These are phyloP conservation scores for Paxillus involutus DNA, from an alignment of 768 basidiomycete species.

Conservation along the genomic window DNA sequence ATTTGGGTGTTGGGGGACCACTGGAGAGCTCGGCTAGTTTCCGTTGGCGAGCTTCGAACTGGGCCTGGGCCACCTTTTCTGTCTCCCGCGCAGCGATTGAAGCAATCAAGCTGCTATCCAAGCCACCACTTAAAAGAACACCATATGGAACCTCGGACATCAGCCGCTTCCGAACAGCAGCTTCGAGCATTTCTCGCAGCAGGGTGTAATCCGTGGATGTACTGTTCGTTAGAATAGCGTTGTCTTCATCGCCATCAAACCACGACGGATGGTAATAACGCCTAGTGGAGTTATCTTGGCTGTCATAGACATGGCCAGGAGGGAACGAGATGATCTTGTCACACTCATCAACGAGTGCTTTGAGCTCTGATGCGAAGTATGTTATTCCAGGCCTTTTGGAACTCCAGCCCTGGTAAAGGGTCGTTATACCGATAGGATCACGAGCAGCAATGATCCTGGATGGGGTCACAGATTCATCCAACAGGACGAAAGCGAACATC, in stretches of 20 bases:
- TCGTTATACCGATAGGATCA: slow-evolving; percentile 97
- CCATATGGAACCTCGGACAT: slow-evolving; percentile 99
- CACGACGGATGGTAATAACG: slow-evolving; percentile 89
- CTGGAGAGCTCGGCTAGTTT: slow-evolving; percentile 53
- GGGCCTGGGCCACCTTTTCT: slow-evolving; percentile 82
- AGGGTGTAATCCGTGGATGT: slow-evolving; percentile 61
- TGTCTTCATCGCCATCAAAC: slow-evolving; percentile 83
- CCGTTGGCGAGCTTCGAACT: slow-evolving; percentile 66
- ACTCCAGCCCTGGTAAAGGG: slow-evolving; percentile 96
- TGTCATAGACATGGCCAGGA: slow-evolving; percentile 96
- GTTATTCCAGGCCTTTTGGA: slow-evolving; percentile 78
- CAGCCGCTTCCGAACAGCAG: slow-evolving; percentile 88
- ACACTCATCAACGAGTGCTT: slow-evolving; percentile 87
- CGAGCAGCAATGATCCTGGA: slow-evolving; percentile 92
- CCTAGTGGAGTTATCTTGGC: slow-evolving; percentile 68
- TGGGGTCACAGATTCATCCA: slow-evolving; percentile 90
- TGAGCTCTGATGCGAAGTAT: slow-evolving; percentile 96
- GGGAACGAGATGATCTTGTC: slow-evolving; percentile 96
- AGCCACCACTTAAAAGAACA: slow-evolving; percentile 90
- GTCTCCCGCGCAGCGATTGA: slow-evolving; percentile 94
- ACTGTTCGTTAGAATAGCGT: slow-evolving; percentile 49
- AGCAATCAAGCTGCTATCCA: slow-evolving; percentile 96
- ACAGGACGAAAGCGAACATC: slow-evolving; percentile 97
- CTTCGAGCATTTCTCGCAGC: slow-evolving; percentile 82
- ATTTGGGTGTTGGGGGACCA: slow-evolving; percentile 57